These are phyloP conservation scores for Cyclotella cryptica DNA, from an alignment of 108 stramenopile species.

Conservation along the genomic window DNA sequence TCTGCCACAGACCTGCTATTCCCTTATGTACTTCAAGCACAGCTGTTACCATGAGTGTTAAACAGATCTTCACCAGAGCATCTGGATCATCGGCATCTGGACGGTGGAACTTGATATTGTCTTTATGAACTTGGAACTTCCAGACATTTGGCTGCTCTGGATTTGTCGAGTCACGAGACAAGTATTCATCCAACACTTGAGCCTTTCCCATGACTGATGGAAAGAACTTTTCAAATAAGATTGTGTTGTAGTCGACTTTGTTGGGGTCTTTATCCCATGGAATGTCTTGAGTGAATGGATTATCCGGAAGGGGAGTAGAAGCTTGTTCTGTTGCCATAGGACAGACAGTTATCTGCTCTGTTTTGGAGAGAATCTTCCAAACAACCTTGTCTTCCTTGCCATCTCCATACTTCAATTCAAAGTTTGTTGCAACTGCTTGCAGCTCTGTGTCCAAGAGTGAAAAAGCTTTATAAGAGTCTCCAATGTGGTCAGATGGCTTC, in stretches of 20 bases:
- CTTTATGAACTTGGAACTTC: not conserved
- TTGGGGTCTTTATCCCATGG: slow-evolving; percentile 2
- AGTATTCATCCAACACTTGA: not conserved
- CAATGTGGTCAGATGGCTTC: not conserved
- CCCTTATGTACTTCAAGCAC: slow-evolving; percentile 8
- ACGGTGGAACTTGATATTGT: not conserved
- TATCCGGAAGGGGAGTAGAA: not conserved
- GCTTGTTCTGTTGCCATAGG: not conserved
- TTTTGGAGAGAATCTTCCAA: slow-evolving; percentile 3
- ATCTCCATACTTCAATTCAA: not conserved
- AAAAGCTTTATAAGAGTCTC: not conserved
- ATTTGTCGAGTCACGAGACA: not conserved
- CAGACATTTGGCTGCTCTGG: not conserved
- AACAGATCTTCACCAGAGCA: slow-evolving; percentile 23
- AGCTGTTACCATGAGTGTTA: slow-evolving; percentile 18
- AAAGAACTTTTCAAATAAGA: slow-evolving; percentile 17
- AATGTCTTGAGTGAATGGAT: not conserved
- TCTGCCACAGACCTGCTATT: slow-evolving; percentile 27
- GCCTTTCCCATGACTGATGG: not conserved
- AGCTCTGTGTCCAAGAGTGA: not conserved
- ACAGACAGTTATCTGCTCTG: not conserved
- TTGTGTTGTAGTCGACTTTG: slow-evolving; percentile 4
- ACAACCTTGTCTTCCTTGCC: not conserved
- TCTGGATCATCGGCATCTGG: slow-evolving; percentile 20
- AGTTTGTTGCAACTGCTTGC: not conserved